A percentile compares a stretch with the other conserved stretches of the same genome.
Evolutionary conservation across 345 rosid genomes (phyloP).

Genomic region (Hevea brasiliensis): DNA sequence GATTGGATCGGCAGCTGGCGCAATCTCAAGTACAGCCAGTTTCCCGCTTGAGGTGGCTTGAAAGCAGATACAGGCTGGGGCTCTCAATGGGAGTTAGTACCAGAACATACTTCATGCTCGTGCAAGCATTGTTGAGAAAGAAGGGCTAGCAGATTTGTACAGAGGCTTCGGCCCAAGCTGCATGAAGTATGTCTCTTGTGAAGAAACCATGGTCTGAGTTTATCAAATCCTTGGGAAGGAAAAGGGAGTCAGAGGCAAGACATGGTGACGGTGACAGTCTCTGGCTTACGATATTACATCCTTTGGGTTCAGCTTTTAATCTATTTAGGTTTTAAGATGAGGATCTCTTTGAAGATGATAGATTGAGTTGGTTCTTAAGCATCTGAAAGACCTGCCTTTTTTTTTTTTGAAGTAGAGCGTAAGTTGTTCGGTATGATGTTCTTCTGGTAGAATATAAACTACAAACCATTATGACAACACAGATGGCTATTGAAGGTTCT

Average conservation of each 20-base stretch:
- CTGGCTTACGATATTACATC: not conserved
- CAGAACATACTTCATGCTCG: constrained; percentile 30
- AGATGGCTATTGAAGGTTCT: too few species aligned
- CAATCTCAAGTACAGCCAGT: constrained; percentile 27
- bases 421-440: not conserved
- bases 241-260: too few species aligned
- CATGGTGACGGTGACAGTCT: not conserved
- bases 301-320: not conserved
- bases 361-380: not conserved
- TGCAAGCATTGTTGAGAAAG: constrained; percentile 18
- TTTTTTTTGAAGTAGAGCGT: not conserved
- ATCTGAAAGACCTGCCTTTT: not conserved
- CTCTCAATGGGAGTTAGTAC: constrained; percentile 28
- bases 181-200: constrained; percentile 11
- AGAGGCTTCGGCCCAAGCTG: constrained; percentile 36
- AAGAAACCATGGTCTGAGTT: not conserved
- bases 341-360: not conserved
- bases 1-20: constrained; percentile 35
- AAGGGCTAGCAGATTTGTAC: constrained; percentile 27
- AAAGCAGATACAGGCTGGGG: constrained; percentile 34
- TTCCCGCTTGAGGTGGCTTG: constrained; percentile 33
- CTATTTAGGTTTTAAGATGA: not conserved
- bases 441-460: too few species aligned
- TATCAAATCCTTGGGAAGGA: not conserved
- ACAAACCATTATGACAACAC: too few species aligned